Percentiles rank a stretch among this genome's conserved stretches.
These are phyloP conservation scores for Geotrichum carabidarum DNA, from an alignment of 1,139 yeast species.

Conservation along the genomic window DNA sequence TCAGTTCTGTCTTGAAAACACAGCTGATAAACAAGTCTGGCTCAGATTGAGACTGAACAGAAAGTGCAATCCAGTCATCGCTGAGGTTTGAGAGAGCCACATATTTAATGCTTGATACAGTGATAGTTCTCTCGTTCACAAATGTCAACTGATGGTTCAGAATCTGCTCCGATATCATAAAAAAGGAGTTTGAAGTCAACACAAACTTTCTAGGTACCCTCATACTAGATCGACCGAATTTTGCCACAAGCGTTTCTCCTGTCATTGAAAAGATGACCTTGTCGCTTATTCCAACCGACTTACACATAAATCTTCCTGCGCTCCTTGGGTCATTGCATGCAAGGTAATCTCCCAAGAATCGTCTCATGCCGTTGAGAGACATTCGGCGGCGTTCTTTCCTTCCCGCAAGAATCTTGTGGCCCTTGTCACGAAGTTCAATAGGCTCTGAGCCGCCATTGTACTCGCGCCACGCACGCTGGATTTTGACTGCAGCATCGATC, in stretches of 20 bases:
- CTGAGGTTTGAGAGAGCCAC: conserved; percentile 70
- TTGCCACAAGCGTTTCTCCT: conserved; percentile 78
- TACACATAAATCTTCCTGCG: conserved; percentile 56
- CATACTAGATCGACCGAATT: conserved; percentile 88
- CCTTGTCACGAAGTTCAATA: conserved; percentile 74
- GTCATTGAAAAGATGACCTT: conserved; percentile 69
- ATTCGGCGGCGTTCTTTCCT: conserved; percentile 87
- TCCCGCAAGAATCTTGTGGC: conserved; percentile 61
- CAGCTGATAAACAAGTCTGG: conserved; percentile 82
- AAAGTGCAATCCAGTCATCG: conserved; percentile 90
- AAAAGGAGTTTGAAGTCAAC: conserved; percentile 58
- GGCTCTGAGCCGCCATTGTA: conserved; percentile 58
- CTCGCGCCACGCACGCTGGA: conserved; percentile 79
- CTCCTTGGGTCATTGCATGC: conserved; percentile 73
- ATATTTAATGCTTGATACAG: conserved; percentile 55
- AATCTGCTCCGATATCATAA: conserved; percentile 65
- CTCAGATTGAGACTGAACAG: conserved; percentile 44
- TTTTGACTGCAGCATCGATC: conserved; percentile 77
- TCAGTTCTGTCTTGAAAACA: conserved; percentile 81
- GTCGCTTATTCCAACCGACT: conserved; percentile 68
- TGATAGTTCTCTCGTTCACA: conserved; percentile 58
- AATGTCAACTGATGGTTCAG: conserved; percentile 69
- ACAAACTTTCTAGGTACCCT: conserved; percentile 69
- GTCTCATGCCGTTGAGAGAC: conserved; percentile 81
- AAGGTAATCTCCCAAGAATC: conserved; percentile 91